These are phyloP conservation scores for Mycena leptocephala DNA, from an alignment of 768 basidiomycete species.

Conservation along the genomic window DNA sequence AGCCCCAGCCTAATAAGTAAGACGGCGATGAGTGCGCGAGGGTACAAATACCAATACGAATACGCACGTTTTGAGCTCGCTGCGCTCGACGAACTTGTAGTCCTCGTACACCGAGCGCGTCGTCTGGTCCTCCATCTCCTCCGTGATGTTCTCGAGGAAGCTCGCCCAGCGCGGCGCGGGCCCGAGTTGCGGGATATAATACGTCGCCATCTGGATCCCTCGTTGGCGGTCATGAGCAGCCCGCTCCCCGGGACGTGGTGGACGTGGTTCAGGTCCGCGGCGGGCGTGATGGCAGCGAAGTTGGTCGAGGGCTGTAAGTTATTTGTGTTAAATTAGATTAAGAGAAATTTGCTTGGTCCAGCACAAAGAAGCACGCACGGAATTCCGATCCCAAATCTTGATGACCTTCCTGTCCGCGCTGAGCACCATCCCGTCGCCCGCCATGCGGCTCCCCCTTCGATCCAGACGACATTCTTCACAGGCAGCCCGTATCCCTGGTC, in stretches of 20 bases:
- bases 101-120: conserved; percentile 91
- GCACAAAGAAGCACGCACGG: too few species aligned
- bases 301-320: conserved; percentile 91
- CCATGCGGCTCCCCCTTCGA: conserved; percentile 91
- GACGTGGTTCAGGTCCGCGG: conserved; percentile 90
- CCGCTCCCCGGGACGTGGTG: conserved; percentile 94
- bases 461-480: conserved; percentile 89
- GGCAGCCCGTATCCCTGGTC: conserved; percentile 98
- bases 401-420: conserved; percentile 97
- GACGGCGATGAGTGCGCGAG: background rate
- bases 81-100: conserved; percentile 95
- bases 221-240: conserved; percentile 92
- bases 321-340: too few species aligned
- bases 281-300: conserved; percentile 94
- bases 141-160: conserved; percentile 98
- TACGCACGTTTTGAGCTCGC: conserved; percentile 87
- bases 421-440: conserved; percentile 89
- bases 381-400: conserved; percentile 95
- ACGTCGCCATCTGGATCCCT: conserved; percentile 96
- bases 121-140: conserved; percentile 96
- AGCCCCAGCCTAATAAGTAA: conserved; percentile 82
- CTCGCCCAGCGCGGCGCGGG: conserved; percentile 97
- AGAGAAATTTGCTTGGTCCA: too few species aligned
- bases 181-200: conserved; percentile 96
- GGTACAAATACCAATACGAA: too few species aligned